phyloP scores from a whole-genome alignment of 352 stramenopile genomes.

The Lagenidium sp. region DNA sequence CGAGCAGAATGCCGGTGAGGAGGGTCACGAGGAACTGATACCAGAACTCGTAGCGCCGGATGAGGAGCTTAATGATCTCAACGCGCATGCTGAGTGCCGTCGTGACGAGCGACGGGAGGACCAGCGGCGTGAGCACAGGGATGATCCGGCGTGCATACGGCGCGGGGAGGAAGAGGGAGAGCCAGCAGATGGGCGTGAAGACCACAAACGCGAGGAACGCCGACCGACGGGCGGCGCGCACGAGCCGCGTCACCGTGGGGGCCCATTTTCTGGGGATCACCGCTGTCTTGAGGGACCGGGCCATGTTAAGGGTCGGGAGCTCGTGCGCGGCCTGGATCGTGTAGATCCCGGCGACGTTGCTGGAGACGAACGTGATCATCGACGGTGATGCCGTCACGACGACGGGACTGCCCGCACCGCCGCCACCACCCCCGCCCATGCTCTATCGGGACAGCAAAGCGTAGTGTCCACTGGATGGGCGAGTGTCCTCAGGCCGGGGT shows the following conservation, averaged over 20 bases:
- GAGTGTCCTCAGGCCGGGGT: no score
- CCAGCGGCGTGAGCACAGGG: neutral
- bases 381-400: no score
- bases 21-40: neutral
- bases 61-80: neutral
- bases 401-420: no score
- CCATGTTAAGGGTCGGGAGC: neutral
- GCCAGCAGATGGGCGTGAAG: neutral
- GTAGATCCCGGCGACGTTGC: neutral
- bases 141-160: neutral
- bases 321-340: neutral
- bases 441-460: no score
- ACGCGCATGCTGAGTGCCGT: neutral
- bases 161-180: neutral
- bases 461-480: no score
- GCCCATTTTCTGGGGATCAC: neutral
- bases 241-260: neutral
- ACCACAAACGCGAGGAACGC: neutral
- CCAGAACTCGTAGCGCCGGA: neutral
- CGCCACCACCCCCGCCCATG: no score
- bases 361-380: no score
- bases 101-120: neutral
- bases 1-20: neutral
- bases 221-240: neutral
- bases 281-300: neutral